Base-by-base conservation (phyloP, 2,329 filamentous ascomycete species). In the Aspergillus phoenicis region DNA sequence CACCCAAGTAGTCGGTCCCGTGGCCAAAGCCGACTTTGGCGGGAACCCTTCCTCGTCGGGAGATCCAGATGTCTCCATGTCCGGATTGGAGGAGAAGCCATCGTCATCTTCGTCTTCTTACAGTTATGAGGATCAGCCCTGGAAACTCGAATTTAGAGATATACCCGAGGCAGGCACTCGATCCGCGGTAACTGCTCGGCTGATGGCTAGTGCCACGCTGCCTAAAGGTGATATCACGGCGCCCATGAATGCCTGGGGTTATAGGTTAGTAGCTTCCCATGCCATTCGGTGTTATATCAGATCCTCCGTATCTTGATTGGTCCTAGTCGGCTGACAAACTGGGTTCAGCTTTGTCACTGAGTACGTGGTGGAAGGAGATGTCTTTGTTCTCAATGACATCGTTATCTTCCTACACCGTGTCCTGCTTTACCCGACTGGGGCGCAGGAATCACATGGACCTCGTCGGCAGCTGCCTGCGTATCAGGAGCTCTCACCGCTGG, bases 381-480 rank as follows among this genome's bases (percentile, higher is more conserved):
- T 82, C 59, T 85, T 88, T 66, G 80, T 88, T 39, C 78, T 83
- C 59, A 81, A 83, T 57, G 85, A 88, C 67, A 81, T 85, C 57
- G 76, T 85, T 49, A 73, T 89, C 52, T 82, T 82, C 60, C 72
- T 89, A 30, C 81, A 85, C 67, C 84, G 85, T 36, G 76, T 86
- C 24, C 74, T 86, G 20, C 76, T 72, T 67, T 83, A 77, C 71
- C 81, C 75, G 66, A 66, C 76, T 26, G 75, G 74, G 26, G 64
- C 64, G 6, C 66, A 73, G 49, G 71, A 73, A n/a, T 60, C 66
- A 39, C 67, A 62, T 48, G 61, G 62, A n/a, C 76, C 78, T 45
- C 74, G 73, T 68, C 68, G 63, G 62, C 66, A 70, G 24, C 71
- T 83, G 0, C 82, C 83, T 10, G 65, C 75, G 3, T 75, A 83